Evolutionary conservation across 805 yeast genomes (phyloP).

Genomic region (Soucietia sequanensis): DNA sequence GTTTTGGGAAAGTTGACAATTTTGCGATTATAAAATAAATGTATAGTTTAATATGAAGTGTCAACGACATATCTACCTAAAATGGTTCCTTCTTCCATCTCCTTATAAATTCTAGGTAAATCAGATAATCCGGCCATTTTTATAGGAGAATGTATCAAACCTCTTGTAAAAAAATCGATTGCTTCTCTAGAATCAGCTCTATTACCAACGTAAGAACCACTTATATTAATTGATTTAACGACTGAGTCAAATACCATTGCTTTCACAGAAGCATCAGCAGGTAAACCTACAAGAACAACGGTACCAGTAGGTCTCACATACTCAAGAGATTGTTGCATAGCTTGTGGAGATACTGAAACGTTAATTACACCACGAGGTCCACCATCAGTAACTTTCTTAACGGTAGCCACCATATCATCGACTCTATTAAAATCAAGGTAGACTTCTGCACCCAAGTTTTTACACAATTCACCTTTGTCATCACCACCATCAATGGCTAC

Average conservation of each 20-base stretch:
- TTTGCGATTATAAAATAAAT: too few relatives aligned
- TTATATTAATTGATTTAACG: conserved; percentile 66
- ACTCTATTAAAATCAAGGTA: conserved; percentile 58
- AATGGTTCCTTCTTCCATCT: conserved; percentile 82
- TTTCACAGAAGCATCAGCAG: conserved; percentile 72
- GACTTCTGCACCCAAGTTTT: conserved; percentile 63
- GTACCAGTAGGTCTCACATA: conserved; percentile 39
- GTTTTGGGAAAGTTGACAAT: too few relatives aligned
- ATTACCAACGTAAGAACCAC: conserved; percentile 87
- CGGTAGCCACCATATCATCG: conserved; percentile 54
- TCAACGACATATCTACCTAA: conserved; percentile 90
- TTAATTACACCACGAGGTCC: conserved; percentile 78
- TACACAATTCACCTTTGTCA: conserved; percentile 54
- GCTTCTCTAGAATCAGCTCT: conserved; percentile 86
- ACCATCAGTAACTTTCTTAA: conserved; percentile 59
- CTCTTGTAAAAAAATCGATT: conserved; percentile 69
- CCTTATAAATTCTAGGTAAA: conserved; percentile 63
- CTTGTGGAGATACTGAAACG: conserved; percentile 70
- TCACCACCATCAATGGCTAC: conserved; percentile 71
- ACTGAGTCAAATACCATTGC: conserved; percentile 74
- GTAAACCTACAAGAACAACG: conserved; percentile 60
- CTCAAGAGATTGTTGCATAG: conserved; percentile 59
- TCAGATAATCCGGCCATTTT: conserved; percentile 73
- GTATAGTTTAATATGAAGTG: conserved; percentile 49
- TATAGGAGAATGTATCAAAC: conserved; percentile 70